Conservation (phyloP, 2,329 filamentous ascomycete species). For the Tricladium varicosporioides region DNA sequence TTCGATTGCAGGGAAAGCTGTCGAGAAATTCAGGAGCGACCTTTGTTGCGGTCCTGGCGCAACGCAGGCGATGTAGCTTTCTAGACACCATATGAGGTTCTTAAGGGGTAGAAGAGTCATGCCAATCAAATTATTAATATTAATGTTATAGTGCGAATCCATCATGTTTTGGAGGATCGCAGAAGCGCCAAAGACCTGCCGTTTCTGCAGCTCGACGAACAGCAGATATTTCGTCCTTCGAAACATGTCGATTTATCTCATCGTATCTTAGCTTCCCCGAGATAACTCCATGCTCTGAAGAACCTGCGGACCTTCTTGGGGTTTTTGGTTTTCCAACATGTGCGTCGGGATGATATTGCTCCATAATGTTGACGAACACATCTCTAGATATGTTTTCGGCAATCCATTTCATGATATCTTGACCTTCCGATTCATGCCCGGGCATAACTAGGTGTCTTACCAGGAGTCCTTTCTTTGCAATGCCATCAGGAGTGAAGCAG, state of each 20-base stretch:
- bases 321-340: slow-evolving; percentile 72
- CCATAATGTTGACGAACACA: slow-evolving; percentile 83
- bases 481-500: slow-evolving; percentile 76
- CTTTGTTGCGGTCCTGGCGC: too few relatives aligned
- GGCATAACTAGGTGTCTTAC: slow-evolving; percentile 85
- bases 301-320: slow-evolving; percentile 31
- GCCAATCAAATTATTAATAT: neutral
- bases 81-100: neutral
- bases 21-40: too few relatives aligned
- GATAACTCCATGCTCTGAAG: slow-evolving; percentile 24
- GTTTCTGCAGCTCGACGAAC: slow-evolving; percentile 67
- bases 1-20: too few relatives aligned
- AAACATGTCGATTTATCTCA: slow-evolving; percentile 75
- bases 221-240: slow-evolving; percentile 59
- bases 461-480: slow-evolving; percentile 74
- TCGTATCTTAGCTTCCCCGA: slow-evolving; percentile 57
- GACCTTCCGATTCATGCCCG: slow-evolving; percentile 70
- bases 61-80: too few relatives aligned
- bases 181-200: slow-evolving; percentile 77
- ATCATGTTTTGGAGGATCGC: slow-evolving; percentile 50
- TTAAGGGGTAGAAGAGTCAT: neutral
- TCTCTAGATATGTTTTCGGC: slow-evolving; percentile 71
- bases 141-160: slow-evolving; percentile 19
- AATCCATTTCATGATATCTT: slow-evolving; percentile 73
- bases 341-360: slow-evolving; percentile 79